Evolutionary conservation across 352 stramenopile genomes (phyloP), one percentile per base, ranked within the genome.

Genomic region (Lagenidium sp.): DNA sequence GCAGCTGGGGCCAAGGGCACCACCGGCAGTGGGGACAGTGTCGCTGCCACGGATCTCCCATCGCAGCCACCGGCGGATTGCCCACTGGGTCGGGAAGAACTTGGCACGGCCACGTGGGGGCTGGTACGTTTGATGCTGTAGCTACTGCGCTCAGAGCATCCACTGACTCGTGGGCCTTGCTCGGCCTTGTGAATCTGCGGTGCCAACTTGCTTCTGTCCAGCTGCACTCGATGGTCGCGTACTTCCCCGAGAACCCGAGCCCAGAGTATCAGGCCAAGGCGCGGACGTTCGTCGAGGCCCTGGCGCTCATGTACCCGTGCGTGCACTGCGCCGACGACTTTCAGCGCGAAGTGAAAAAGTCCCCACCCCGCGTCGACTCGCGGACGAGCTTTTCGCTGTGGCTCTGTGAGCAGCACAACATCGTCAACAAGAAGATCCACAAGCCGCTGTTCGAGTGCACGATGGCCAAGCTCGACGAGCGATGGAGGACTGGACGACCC

Each of bases 371-470:
- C 35, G 81, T 96, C 19, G 83, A 96, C 60, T 96, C 85, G 43
- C 82, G 94, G 41, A 73, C 81, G 57, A 89, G 82, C 37, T 87
- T 99, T 32, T 97, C 91, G 22, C 55, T 96, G 52, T 98, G 94
- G 94, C 65, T 98, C 13, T 99, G 96, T 56, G 82, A 98, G 52
- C 93, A 98, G 60, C 96, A 99, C 74, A 99, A 99, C 67, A 63
- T 91, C 37, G 95, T 98, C 23, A 99, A 98, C 68, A 78, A 94
- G 60, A 98, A 98, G 65, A 78, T 99, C 41, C 82, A 92, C 47
- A 98, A 98, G 57, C 70, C 82, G 13, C 23, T 85, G 4, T 98
- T 98, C 65, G 49, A 88, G 36, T 99, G 96, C 58, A 85, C 77
- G 31, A 89, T 98, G 48, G 58, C 88, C 22, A 93, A 82, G 20